Evolutionary conservation across 129 eudicot species (phyloP).

Genomic region (Helianthus annuus): DNA sequence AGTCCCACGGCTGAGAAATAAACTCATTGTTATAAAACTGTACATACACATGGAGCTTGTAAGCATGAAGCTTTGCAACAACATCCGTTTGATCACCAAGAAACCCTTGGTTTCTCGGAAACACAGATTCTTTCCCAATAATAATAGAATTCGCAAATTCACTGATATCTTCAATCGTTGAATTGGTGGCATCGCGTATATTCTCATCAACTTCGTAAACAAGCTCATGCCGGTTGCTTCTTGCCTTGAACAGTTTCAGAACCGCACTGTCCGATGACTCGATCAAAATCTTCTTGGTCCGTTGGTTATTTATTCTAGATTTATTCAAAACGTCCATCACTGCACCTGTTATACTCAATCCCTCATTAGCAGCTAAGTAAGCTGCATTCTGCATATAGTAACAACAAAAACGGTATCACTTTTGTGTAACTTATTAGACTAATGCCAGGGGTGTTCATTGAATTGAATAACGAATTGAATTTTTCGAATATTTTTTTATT

Average conservation of each 20-base stretch:
- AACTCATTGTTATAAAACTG: slow-evolving; percentile 67
- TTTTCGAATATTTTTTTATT: too few relatives aligned
- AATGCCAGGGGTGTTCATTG: too few relatives aligned
- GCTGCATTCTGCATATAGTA: slow-evolving; percentile 63
- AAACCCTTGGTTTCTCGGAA: slow-evolving; percentile 44
- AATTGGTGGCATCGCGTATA: slow-evolving; percentile 57
- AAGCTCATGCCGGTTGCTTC: slow-evolving; percentile 56
- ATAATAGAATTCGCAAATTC: slow-evolving; percentile 66
- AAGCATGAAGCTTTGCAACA: slow-evolving; percentile 58
- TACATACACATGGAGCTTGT: slow-evolving; percentile 64
- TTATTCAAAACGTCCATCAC: slow-evolving; percentile 56
- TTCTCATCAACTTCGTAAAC: slow-evolving; percentile 67
- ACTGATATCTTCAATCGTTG: slow-evolving; percentile 64
- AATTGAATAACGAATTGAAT: too few relatives aligned
- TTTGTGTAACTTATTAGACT: background rate
- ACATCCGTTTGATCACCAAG: slow-evolving; percentile 49
- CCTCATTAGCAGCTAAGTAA: slow-evolving; percentile 61
- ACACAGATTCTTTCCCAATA: slow-evolving; percentile 65
- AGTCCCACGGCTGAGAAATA: slow-evolving; percentile 77
- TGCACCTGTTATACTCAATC: slow-evolving; percentile 62
- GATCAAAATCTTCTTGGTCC: slow-evolving; percentile 60
- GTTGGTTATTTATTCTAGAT: slow-evolving; percentile 48
- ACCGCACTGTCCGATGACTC: slow-evolving; percentile 73
- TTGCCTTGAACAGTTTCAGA: slow-evolving; percentile 51
- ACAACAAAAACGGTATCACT: background rate